A percentile compares a stretch with the other conserved stretches of the same genome.
Conservation (phyloP, 2,329 filamentous ascomycete genomes). For the Talaromyces verruculosus region DNA sequence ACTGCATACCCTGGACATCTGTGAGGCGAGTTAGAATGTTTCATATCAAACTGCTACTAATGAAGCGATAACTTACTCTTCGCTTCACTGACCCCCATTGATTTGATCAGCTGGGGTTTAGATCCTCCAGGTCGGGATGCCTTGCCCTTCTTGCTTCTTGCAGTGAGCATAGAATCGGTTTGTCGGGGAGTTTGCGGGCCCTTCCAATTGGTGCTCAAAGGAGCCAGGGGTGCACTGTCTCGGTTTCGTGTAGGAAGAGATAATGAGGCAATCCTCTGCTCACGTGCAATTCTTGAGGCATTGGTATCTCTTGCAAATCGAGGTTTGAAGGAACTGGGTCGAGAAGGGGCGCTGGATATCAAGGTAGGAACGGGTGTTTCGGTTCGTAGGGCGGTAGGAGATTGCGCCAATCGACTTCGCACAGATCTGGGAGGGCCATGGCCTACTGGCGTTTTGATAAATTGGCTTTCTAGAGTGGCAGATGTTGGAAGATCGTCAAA, state of each 20-base stretch:
- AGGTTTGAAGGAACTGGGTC: slow-evolving; percentile 53
- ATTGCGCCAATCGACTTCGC: slow-evolving; percentile 51
- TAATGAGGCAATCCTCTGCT: slow-evolving; percentile 56
- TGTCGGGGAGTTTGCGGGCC: slow-evolving; percentile 54
- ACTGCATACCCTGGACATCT: slow-evolving; percentile 94
- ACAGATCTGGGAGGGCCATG: slow-evolving; percentile 66
- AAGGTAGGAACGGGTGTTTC: slow-evolving; percentile 50
- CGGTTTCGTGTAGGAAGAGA: slow-evolving; percentile 38
- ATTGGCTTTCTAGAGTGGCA: slow-evolving; percentile 75
- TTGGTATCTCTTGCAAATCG: slow-evolving; percentile 67
- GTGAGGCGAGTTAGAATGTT: slow-evolving; percentile 24
- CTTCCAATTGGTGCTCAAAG: slow-evolving; percentile 61
- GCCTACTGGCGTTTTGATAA: slow-evolving; percentile 73
- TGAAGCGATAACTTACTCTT: slow-evolving; percentile 64
- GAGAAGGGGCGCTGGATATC: slow-evolving; percentile 56
- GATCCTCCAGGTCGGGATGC: slow-evolving; percentile 34
- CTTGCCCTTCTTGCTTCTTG: slow-evolving; percentile 47
- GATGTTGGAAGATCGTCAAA: slow-evolving; percentile 97
- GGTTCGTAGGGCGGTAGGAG: slow-evolving; percentile 27
- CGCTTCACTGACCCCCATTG: slow-evolving; percentile 71
- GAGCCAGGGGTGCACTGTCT: slow-evolving; percentile 48
- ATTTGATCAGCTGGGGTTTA: slow-evolving; percentile 87
- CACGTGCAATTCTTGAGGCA: slow-evolving; percentile 64
- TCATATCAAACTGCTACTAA: not conserved
- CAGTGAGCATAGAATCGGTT: slow-evolving; percentile 51